Conservation (phyloP, 257 asterid genomes). For the Ocimum tenuiflorum region DNA sequence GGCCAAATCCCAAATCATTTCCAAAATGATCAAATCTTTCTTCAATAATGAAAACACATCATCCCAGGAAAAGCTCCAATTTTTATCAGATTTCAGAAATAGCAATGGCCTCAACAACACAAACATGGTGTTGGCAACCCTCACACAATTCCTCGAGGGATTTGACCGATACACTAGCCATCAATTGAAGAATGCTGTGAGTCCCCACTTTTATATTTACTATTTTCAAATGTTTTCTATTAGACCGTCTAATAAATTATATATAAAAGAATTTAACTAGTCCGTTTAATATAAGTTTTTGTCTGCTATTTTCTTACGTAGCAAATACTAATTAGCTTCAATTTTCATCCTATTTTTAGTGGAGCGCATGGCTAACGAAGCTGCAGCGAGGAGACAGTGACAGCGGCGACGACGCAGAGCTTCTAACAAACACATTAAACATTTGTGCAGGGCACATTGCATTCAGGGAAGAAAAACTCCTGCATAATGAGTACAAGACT, state of each 20-base stretch:
- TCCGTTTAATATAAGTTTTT: no score
- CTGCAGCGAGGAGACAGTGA: slow-evolving; percentile 10
- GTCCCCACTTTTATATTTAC: no score
- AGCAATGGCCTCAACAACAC: no score
- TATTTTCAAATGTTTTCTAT: no score
- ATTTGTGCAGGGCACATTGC: slow-evolving; percentile 22
- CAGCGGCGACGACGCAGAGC: slow-evolving; percentile 28
- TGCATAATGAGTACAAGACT: slow-evolving; percentile 22
- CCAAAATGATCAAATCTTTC: slow-evolving; percentile 20
- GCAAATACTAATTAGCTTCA: not conserved
- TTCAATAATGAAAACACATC: not conserved
- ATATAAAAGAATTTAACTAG: no score
- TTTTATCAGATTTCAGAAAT: not conserved
- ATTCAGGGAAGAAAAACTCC: slow-evolving; percentile 16
- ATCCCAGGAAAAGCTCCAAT: not conserved
- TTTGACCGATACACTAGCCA: slow-evolving; percentile 15
- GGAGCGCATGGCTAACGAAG: slow-evolving; percentile 33
- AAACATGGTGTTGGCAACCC: not conserved
- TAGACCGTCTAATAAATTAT: no score
- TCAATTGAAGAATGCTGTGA: slow-evolving; percentile 24
- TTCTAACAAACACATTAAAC: slow-evolving; percentile 32
- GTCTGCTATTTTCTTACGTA: no score
- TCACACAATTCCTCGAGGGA: slow-evolving; percentile 20
- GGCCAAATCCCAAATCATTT: slow-evolving; percentile 33
- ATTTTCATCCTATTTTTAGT: slow-evolving; percentile 7